phyloP scores from a whole-genome alignment of 1,284 basidiomycete genomes.

The Caloboletus inedulis region DNA sequence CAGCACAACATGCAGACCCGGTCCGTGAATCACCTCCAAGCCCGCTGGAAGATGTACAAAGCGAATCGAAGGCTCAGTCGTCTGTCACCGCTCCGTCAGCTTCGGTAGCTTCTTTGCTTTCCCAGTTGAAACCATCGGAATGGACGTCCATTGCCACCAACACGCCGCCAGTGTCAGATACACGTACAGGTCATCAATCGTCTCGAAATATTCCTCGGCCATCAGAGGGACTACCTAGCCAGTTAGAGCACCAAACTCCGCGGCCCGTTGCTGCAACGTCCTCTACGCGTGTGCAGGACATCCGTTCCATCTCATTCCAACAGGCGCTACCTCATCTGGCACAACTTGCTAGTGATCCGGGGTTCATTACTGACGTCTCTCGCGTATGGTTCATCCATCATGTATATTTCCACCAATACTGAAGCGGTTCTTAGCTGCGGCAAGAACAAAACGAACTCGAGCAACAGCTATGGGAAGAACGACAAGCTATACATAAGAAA shows the following conservation, averaged over 20 bases:
- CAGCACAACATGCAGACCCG: conserved; percentile 3
- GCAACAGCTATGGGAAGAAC: conserved; percentile 59
- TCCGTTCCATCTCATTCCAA: conserved; percentile 55
- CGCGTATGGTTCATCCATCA: conserved; percentile 40
- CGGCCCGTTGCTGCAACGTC: conserved; percentile 13
- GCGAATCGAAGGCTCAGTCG: conserved; percentile 7
- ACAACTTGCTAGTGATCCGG: conserved; percentile 48
- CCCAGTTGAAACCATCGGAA: conserved; percentile 49
- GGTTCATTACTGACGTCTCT: conserved; percentile 45
- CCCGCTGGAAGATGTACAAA: conserved; percentile 7
- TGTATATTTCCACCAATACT: conserved; percentile 4
- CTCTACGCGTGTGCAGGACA: conserved; percentile 32
- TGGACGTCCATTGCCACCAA: conserved; percentile 13
- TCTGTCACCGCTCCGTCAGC: conserved; percentile 15
- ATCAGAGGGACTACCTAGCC: conserved; percentile 12
- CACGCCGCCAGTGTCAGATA: conserved; percentile 13
- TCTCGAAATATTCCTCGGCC: conserved; percentile 11
- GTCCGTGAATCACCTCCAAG: conserved; percentile 4
- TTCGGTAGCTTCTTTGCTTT: conserved; percentile 63
- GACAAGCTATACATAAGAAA: conserved; percentile 54
- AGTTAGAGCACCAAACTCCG: conserved; percentile 11
- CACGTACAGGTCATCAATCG: conserved; percentile 5
- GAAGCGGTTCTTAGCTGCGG: conserved; percentile 42
- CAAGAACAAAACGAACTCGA: conserved; percentile 66
- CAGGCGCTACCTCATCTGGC: conserved; percentile 60